Evolutionary conservation across 176 grass and related monocot species (phyloP).

Genomic region (Oryza longistaminata): DNA sequence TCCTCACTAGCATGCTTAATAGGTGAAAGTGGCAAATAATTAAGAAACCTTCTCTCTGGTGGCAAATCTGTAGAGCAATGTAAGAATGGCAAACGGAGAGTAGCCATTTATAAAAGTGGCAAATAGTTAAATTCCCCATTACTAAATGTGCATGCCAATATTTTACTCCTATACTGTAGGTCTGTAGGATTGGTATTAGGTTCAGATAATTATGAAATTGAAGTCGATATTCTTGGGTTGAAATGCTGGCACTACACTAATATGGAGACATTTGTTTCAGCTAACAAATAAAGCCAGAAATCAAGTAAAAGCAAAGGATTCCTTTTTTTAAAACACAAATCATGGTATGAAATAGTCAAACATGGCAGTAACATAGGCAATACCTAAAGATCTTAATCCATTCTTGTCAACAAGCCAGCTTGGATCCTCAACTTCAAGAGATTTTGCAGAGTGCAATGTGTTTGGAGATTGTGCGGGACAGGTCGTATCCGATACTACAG

Average conservation of each 20-base stretch:
- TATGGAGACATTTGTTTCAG: neutral
- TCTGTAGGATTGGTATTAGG: neutral
- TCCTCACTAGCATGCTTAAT: too few relatives aligned
- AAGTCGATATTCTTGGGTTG: neutral
- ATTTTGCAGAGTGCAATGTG: constrained; percentile 28
- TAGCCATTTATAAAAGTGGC: too few relatives aligned
- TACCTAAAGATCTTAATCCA: constrained; percentile 78
- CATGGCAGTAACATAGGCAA: too few relatives aligned
- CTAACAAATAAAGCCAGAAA: neutral
- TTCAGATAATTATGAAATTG: neutral
- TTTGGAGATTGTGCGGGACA: constrained; percentile 37
- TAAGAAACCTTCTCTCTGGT: too few relatives aligned
- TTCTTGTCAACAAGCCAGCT: constrained; percentile 80
- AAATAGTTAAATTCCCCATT: neutral
- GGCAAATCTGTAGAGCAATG: too few relatives aligned
- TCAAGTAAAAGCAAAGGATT: neutral
- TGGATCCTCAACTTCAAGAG: constrained; percentile 65
- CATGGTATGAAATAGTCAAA: neutral
- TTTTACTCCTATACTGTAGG: neutral
- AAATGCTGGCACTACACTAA: neutral
- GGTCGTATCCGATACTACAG: constrained; percentile 15
- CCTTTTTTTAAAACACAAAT: neutral
- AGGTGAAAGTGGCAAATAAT: too few relatives aligned
- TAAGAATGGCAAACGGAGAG: too few relatives aligned
- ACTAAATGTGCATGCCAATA: neutral